phyloP scores from a whole-genome alignment of 2,329 filamentous ascomycete genomes.

The Chrysosporium queenslandicum region DNA sequence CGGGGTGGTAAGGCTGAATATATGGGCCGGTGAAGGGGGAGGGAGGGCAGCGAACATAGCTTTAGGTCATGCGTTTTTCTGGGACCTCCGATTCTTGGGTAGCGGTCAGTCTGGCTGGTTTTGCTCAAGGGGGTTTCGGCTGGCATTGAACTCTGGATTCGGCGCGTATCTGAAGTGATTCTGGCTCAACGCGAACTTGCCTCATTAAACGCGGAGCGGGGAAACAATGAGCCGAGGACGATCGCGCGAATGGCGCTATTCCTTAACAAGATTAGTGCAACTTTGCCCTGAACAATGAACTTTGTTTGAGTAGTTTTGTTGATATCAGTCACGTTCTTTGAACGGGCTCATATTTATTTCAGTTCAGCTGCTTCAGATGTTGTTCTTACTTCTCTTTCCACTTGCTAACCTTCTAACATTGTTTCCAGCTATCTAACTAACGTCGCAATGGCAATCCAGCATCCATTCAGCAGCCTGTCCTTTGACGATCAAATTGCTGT shows the following conservation, averaged over 20 bases:
- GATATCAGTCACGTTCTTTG: too few species aligned
- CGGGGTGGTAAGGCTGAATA: neutral
- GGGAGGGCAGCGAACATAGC: conserved; percentile 7
- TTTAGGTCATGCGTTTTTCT: neutral
- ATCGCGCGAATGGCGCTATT: neutral
- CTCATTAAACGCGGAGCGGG: neutral
- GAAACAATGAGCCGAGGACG: neutral
- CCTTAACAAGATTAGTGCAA: neutral
- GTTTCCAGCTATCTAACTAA: neutral
- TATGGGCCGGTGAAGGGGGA: conserved; percentile 1
- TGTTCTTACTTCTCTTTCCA: too few species aligned
- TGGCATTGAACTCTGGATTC: neutral
- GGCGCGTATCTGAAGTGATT: neutral
- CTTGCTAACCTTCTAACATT: neutral
- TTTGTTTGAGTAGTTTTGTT: too few species aligned
- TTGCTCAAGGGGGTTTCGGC: too few species aligned
- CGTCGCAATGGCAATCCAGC: neutral
- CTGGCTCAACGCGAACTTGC: neutral
- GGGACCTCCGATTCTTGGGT: neutral
- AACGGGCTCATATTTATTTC: too few species aligned
- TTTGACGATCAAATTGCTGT: neutral
- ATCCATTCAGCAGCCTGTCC: neutral
- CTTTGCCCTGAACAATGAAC: too few species aligned
- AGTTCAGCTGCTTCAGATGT: neutral
- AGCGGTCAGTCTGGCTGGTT: too few species aligned